Evolutionary conservation across 1,284 basidiomycete species (phyloP).

Genomic region (Tilletia setariae): DNA sequence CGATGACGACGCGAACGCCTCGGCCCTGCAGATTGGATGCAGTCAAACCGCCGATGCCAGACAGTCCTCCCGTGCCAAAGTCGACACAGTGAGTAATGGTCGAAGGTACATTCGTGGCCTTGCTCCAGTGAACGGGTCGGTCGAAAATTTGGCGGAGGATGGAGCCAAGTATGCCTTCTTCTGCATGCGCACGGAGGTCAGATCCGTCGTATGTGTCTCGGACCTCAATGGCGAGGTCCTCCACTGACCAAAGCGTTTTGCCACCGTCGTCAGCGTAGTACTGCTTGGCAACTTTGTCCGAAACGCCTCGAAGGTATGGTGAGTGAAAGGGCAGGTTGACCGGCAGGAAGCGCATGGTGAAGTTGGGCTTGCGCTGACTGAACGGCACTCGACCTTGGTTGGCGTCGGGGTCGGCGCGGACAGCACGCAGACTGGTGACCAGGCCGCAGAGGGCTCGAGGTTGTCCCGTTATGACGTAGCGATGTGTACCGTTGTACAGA

Average conservation of each 20-base stretch:
- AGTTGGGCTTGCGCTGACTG: conserved; percentile 90
- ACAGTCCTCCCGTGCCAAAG: conserved; percentile 90
- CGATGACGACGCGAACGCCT: no score
- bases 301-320: conserved; percentile 72
- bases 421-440: conserved; percentile 81
- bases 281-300: conserved; percentile 74
- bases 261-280: conserved; percentile 58
- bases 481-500: conserved; percentile 84
- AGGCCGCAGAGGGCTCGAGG: conserved; percentile 89
- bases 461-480: conserved; percentile 89
- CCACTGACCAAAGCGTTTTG: conserved; percentile 63
- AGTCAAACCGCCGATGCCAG: no score
- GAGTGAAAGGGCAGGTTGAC: conserved; percentile 96
- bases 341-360: conserved; percentile 86
- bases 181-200: conserved; percentile 28
- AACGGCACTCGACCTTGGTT: conserved; percentile 92
- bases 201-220: conserved; percentile 73
- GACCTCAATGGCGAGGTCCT: conserved; percentile 76
- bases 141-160: conserved; percentile 74
- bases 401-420: conserved; percentile 77
- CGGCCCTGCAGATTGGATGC: no score
- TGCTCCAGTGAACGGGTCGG: conserved; percentile 84
- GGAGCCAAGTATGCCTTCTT: conserved; percentile 31
- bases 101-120: conserved; percentile 74
- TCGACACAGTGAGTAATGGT: conserved; percentile 86